Evolutionary conservation across 2,329 filamentous ascomycete genomes (phyloP), one percentile per base, ranked within the genome.

Genomic region (Arthrobotrys musiformis): DNA sequence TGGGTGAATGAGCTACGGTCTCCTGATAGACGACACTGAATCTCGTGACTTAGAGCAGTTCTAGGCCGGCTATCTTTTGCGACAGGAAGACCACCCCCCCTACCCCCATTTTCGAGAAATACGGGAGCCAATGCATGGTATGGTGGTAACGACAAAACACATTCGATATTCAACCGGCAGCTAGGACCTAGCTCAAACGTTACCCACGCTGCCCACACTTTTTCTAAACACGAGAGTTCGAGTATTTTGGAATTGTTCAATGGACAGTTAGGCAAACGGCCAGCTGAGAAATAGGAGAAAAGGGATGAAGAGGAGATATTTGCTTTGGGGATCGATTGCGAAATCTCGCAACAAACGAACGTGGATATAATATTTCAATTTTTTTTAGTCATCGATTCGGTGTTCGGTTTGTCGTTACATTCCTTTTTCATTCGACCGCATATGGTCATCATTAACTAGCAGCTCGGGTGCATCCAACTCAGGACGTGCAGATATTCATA

Each of bases 331-430:
- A 56, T 37, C 37, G 13, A 40, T 69, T 26, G 35, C 33, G 40
- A 54, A 70, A 70, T 60, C 42, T 46, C 40, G 54, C 46, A 44
- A 40, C 30, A 48, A n/a, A 46, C 28, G 44, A n/a, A 56, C 35
- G 46, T 63, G 33, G 37, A 72, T 56, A 19, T 15, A 37, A n/a
- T 58, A 33, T 64, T 64, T 69, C n/a, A 69, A 64, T 64, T 69
- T 56, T 40, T 75, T 58, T 68, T 74, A 74, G 70, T 74, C 70
- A 74, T 74, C 62, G 62, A 74, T 62, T 74, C 26, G 52, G 37
- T 30, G 48, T 37, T 56, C 40, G 58, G 70, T 73, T 73, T 73
- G 61, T 67, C 69, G 69, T 61, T 67, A 61, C 70, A 74, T 62
- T 62, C 62, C 62, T 74, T 63, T 67, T 68, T 68, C 52, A 74